phyloP scores from a whole-genome alignment of 2,329 filamentous ascomycete species.

The Colletotrichum sp. region DNA sequence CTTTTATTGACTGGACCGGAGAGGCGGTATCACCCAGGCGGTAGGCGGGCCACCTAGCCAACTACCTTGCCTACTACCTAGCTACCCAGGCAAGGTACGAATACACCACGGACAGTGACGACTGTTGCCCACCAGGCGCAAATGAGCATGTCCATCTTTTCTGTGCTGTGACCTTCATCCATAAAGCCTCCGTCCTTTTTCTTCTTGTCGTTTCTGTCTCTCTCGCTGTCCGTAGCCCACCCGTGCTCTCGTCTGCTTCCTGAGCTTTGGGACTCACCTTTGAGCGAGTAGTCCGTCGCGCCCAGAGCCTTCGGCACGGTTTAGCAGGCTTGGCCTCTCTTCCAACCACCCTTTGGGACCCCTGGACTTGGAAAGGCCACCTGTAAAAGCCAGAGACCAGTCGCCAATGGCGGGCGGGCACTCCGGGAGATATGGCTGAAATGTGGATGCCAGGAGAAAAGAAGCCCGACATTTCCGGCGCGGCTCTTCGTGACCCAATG shows the following conservation, averaged over 20 bases:
- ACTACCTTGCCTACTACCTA: not conserved
- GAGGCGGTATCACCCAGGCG: not conserved
- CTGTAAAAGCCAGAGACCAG: not conserved
- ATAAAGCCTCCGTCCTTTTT: not conserved
- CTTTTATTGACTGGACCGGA: conserved; percentile 2
- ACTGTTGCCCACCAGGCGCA: not conserved
- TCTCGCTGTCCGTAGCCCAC: not conserved
- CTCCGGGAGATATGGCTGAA: not conserved
- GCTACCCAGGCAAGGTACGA: not conserved
- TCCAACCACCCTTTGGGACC: not conserved
- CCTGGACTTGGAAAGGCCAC: conserved; percentile 15
- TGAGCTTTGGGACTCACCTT: not conserved
- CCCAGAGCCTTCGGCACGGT: conserved; percentile 7
- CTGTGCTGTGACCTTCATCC: not conserved
- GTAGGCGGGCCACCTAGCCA: not conserved
- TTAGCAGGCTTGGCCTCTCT: not conserved
- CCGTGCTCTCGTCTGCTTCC: not conserved
- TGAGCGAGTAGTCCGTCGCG: not conserved
- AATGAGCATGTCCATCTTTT: not conserved
- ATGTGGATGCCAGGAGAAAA: not conserved
- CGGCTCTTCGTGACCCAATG: not conserved
- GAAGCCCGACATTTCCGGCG: not conserved
- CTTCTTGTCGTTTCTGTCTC: not conserved
- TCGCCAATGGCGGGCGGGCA: not conserved
- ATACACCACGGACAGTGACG: not conserved